Percentiles rank a stretch among this genome's conserved stretches.
Conservation (phyloP, 257 asterid species). For the Ophiorrhiza pumila region DNA sequence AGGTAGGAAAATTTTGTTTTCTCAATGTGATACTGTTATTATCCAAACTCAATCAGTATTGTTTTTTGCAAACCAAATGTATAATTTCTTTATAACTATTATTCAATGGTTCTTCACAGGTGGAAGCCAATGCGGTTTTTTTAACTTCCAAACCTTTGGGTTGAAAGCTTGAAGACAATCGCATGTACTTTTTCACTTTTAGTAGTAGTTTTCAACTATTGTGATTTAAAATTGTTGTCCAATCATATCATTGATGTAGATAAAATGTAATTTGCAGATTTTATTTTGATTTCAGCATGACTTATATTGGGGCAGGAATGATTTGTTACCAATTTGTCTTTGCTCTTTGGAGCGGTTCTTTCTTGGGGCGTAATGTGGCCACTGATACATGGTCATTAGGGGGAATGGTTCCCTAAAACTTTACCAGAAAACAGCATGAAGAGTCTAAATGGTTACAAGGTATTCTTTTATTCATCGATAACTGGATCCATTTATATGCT, state of each 20-base stretch:
- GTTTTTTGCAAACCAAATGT: background rate
- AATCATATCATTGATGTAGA: too few species aligned
- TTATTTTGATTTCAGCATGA: too few species aligned
- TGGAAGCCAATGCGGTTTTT: background rate
- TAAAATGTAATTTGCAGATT: too few species aligned
- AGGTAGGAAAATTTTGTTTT: slow-evolving; percentile 38
- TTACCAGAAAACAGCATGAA: slow-evolving; percentile 38
- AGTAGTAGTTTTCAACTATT: background rate
- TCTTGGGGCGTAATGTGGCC: too few species aligned
- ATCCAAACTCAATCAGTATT: background rate
- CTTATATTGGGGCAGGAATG: too few species aligned
- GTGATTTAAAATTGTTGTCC: too few species aligned
- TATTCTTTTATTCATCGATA: background rate
- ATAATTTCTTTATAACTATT: background rate
- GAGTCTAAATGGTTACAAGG: slow-evolving; percentile 50
- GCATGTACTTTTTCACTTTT: slow-evolving; percentile 21
- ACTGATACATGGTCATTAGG: too few species aligned
- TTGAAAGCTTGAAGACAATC: slow-evolving; percentile 69
- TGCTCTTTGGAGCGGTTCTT: too few species aligned
- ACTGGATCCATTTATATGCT: background rate
- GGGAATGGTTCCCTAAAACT: too few species aligned
- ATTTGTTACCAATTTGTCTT: too few species aligned
- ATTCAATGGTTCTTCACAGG: too few species aligned
- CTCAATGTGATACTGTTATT: too few species aligned
- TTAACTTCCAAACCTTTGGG: slow-evolving; percentile 69